A percentile compares a stretch with the other conserved stretches of the same genome.
Evolutionary conservation across 2,329 filamentous ascomycete genomes (phyloP).

Genomic region (Penicillium nordicum): DNA sequence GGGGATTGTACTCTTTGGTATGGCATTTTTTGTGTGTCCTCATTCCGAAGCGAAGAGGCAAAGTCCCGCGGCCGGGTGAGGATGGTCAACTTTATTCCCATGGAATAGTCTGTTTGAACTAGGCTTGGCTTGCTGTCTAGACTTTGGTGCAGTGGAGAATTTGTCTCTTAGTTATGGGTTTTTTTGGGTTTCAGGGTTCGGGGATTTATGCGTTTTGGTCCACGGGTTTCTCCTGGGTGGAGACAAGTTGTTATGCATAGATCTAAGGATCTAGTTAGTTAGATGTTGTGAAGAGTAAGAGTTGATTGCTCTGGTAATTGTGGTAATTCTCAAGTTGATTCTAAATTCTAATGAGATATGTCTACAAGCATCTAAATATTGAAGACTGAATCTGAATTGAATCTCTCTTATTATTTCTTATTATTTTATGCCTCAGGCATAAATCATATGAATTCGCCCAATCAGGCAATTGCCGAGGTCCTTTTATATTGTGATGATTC

Average conservation of each 20-base stretch:
- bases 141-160: not conserved
- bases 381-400: too few species aligned
- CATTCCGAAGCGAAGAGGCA: not conserved
- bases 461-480: constrained; percentile 1
- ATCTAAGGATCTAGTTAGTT: not conserved
- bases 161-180: too few species aligned
- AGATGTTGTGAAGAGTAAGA: not conserved
- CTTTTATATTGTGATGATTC: not conserved
- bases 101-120: not conserved
- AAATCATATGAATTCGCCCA: not conserved
- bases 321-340: not conserved
- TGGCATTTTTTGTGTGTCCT: not conserved
- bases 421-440: not conserved
- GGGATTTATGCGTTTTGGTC: not conserved
- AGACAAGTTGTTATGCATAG: not conserved
- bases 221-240: not conserved
- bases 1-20: not conserved
- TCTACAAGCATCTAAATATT: not conserved
- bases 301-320: not conserved
- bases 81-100: not conserved
- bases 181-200: not conserved
- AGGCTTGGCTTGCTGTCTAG: not conserved
- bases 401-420: not conserved
- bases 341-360: not conserved
- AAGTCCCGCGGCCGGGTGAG: not conserved